phyloP scores from a whole-genome alignment of 1,139 yeast genomes.

The Hyphopichia fennica region DNA sequence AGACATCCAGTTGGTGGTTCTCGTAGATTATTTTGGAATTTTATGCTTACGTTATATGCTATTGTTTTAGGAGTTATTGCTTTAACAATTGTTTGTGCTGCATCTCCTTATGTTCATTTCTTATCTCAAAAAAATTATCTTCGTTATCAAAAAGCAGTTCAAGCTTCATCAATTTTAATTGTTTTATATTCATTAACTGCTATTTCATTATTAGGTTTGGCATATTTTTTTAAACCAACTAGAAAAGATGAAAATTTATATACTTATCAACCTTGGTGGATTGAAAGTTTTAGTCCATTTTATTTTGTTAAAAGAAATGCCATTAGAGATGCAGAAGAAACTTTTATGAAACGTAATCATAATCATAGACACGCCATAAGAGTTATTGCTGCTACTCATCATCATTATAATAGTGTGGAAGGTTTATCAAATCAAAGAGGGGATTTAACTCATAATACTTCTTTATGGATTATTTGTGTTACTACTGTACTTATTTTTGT shows the following conservation, averaged over 20 bases:
- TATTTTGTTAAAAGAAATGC: slow-evolving; percentile 57
- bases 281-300: slow-evolving; percentile 56
- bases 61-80: slow-evolving; percentile 59
- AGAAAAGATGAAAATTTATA: slow-evolving; percentile 50
- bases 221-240: slow-evolving; percentile 61
- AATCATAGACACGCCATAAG: slow-evolving; percentile 53
- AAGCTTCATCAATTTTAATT: slow-evolving; percentile 58
- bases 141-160: slow-evolving; percentile 57
- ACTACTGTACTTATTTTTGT: slow-evolving; percentile 57
- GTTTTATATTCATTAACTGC: slow-evolving; percentile 61
- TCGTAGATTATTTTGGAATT: slow-evolving; percentile 49
- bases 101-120: slow-evolving; percentile 62
- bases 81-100: slow-evolving; percentile 69
- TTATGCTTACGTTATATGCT: slow-evolving; percentile 53
- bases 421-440: slow-evolving; percentile 47
- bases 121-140: slow-evolving; percentile 45
- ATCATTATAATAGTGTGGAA: slow-evolving; percentile 42
- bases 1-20: slow-evolving; percentile 78
- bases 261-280: slow-evolving; percentile 82
- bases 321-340: slow-evolving; percentile 46
- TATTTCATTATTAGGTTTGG: slow-evolving; percentile 45
- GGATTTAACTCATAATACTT: slow-evolving; percentile 49
- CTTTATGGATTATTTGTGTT: slow-evolving; percentile 46
- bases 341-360: slow-evolving; percentile 50
- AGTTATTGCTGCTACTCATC: slow-evolving; percentile 49